These are phyloP conservation scores for Penicillium nucicola DNA, from an alignment of 495 filamentous ascomycete genomes.

Conservation along the genomic window DNA sequence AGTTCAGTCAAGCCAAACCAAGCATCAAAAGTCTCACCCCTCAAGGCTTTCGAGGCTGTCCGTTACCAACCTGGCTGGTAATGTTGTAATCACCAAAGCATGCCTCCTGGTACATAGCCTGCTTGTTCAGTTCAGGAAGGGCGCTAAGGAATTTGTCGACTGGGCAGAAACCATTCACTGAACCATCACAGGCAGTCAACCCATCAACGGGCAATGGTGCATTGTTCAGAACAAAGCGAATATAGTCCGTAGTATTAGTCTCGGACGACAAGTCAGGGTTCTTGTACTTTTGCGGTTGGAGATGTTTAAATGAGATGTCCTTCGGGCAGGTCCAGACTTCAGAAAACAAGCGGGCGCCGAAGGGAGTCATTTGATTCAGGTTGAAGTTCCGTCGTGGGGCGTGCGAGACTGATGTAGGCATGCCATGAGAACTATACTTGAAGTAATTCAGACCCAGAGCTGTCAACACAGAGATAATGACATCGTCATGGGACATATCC, in stretches of 20 bases:
- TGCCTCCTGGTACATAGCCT: constrained; percentile 26
- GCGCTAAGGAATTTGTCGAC: constrained; percentile 19
- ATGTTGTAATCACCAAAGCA: constrained; percentile 30
- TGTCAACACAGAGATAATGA: constrained; percentile 40
- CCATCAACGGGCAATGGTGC: constrained; percentile 28
- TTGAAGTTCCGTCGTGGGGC: constrained; percentile 17
- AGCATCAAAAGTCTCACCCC: not conserved
- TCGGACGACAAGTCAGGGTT: constrained; percentile 23
- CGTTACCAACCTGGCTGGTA: constrained; percentile 23
- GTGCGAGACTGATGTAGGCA: constrained; percentile 50
- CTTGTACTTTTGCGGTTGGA: constrained; percentile 22
- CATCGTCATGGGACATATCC: constrained; percentile 41
- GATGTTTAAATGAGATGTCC: constrained; percentile 13
- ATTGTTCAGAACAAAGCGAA: constrained; percentile 30
- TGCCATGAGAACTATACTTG: constrained; percentile 44
- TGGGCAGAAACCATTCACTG: constrained; percentile 27
- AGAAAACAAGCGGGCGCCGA: constrained; percentile 58
- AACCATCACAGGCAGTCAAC: constrained; percentile 14
- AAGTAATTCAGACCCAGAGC: constrained; percentile 50
- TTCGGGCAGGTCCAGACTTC: constrained; percentile 46
- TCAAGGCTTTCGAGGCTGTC: constrained; percentile 12
- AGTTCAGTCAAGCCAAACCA: not conserved
- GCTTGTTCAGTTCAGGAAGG: constrained; percentile 17
- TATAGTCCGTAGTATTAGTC: constrained; percentile 19
- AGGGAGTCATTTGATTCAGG: constrained; percentile 46